phyloP scores from a whole-genome alignment of 176 grass and related monocot species.

The Triticum turgidum region DNA sequence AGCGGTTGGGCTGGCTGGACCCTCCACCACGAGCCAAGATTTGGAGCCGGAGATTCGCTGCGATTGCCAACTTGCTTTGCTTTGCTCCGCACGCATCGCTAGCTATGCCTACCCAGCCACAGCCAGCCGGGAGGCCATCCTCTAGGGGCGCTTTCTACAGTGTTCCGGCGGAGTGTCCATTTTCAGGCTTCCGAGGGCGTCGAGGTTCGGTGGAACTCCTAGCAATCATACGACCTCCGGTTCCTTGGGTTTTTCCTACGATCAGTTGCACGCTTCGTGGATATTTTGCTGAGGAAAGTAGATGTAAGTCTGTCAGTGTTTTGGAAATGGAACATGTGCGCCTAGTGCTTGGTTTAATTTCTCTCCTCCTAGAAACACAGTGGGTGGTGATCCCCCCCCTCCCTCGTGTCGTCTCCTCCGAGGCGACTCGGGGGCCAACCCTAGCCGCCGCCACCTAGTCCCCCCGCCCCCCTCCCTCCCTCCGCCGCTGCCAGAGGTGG shows the following conservation, averaged over 20 bases:
- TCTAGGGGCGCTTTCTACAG: neutral
- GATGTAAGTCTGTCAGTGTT: no score
- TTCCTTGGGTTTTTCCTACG: neutral
- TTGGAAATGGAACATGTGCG: no score
- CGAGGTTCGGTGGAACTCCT: neutral
- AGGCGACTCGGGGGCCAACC: no score
- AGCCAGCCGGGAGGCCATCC: neutral
- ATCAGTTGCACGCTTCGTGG: neutral
- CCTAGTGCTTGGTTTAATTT: no score
- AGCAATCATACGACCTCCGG: neutral
- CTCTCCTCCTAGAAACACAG: no score
- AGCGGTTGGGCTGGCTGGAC: neutral
- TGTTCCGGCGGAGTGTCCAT: neutral
- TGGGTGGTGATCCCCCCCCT: no score
- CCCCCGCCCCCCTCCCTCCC: no score
- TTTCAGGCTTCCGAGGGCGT: neutral
- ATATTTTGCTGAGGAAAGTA: no score
- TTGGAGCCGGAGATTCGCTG: slow-evolving; percentile 9
- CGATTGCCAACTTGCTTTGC: slow-evolving; percentile 19
- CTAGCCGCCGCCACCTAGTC: no score
- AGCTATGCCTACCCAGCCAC: neutral
- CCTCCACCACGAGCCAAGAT: slow-evolving; percentile 3
- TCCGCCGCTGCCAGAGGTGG: no score
- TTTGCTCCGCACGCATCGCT: slow-evolving; percentile 12
- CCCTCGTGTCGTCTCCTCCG: no score